These are phyloP conservation scores for Boechera divaricarpa DNA, from an alignment of 345 rosid genomes.

Conservation along the genomic window DNA sequence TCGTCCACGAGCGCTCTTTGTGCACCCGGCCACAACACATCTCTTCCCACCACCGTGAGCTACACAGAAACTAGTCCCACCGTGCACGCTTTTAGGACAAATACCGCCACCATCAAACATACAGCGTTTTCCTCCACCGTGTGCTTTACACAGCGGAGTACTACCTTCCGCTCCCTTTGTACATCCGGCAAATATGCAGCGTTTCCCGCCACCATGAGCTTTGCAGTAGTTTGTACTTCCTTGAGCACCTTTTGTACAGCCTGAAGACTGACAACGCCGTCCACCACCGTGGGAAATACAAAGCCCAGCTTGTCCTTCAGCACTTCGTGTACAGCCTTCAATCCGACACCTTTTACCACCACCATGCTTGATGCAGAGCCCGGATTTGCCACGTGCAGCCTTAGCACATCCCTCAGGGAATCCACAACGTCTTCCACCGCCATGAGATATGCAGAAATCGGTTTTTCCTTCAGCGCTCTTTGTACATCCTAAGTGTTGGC, in stretches of 20 bases:
- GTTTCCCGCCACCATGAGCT: constrained; percentile 97
- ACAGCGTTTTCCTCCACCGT: constrained; percentile 97
- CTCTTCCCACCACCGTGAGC: constrained; percentile 98
- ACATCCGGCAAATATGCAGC: constrained; percentile 92
- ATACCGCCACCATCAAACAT: constrained; percentile 91
- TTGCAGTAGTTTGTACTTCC: constrained; percentile 95
- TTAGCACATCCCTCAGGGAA: constrained; percentile 71
- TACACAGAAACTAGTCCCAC: constrained; percentile 92
- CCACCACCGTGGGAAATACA: constrained; percentile 99
- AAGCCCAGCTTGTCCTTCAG: constrained; percentile 94
- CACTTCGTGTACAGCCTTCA: constrained; percentile 83
- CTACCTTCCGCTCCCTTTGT: constrained; percentile 96
- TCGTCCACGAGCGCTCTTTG: constrained; percentile 94
- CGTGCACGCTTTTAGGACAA: constrained; percentile 95
- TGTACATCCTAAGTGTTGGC: constrained; percentile 91
- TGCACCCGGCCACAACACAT: constrained; percentile 83
- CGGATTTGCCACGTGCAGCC: constrained; percentile 96
- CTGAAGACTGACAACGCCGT: constrained; percentile 69
- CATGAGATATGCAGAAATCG: constrained; percentile 87
- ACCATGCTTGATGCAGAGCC: constrained; percentile 93
- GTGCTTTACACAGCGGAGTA: constrained; percentile 93
- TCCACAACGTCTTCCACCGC: constrained; percentile 91
- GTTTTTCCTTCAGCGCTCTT: constrained; percentile 97
- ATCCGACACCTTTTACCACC: constrained; percentile 94
- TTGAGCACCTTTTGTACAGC: constrained; percentile 86